Evolutionary conservation across 1,139 yeast genomes (phyloP).

Genomic region (Candida pseudocylindracea): DNA sequence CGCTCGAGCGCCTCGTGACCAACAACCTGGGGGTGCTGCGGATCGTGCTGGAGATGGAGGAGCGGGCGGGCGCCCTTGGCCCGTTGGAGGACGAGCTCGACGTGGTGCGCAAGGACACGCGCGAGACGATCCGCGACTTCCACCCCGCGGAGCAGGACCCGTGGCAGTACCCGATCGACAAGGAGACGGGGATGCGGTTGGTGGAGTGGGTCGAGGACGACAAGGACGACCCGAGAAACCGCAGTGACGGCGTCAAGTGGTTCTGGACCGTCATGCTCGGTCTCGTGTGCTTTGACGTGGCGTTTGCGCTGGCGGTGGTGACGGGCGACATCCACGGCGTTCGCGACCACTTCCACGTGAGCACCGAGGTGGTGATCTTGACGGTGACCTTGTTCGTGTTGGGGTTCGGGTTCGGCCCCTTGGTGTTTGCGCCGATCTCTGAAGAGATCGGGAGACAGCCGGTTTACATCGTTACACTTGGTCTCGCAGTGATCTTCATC

Average conservation of each 20-base stretch:
- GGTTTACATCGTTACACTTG: constrained; percentile 32
- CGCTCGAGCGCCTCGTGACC: too few species aligned
- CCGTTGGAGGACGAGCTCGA: constrained; percentile 14
- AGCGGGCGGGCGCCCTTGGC: constrained; percentile 20
- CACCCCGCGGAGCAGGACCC: constrained; percentile 10
- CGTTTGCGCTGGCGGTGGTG: constrained; percentile 35
- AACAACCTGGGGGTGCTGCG: too few species aligned
- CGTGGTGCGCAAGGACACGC: too few species aligned
- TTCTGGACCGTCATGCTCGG: constrained; percentile 27
- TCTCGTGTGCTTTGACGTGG: constrained; percentile 30
- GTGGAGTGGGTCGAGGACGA: constrained; percentile 37
- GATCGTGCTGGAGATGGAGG: too few species aligned
- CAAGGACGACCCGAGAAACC: constrained; percentile 33
- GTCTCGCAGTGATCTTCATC: constrained; percentile 37
- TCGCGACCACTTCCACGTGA: constrained; percentile 22
- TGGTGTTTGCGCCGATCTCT: constrained; percentile 48
- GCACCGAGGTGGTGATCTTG: constrained; percentile 30
- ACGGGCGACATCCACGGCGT: constrained; percentile 40
- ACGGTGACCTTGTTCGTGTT: constrained; percentile 39
- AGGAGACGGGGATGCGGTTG: constrained; percentile 28
- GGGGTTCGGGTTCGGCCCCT: constrained; percentile 67
- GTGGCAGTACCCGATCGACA: constrained; percentile 38
- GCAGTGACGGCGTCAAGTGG: constrained; percentile 28
- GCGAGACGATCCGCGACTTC: too few species aligned
- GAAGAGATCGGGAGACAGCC: constrained; percentile 49